Evolutionary conservation across 163 green algal species (phyloP).

Genomic region (Prototheca wickerhamii): DNA sequence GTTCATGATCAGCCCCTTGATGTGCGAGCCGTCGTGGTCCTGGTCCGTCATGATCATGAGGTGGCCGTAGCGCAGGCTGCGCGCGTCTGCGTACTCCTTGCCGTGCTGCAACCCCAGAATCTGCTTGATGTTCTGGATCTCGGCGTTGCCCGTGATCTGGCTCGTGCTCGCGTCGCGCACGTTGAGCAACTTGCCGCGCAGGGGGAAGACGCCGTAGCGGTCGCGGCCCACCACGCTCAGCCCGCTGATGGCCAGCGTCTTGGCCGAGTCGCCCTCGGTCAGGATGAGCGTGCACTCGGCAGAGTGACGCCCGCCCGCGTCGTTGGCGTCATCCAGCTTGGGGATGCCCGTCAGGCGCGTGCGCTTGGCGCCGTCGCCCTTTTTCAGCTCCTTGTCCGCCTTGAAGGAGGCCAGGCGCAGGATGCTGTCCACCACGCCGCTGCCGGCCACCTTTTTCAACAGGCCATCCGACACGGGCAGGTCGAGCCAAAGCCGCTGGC

Average conservation of each 20-base stretch:
- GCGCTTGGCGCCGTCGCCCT: slow-evolving; percentile 93
- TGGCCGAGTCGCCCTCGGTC: slow-evolving; percentile 97
- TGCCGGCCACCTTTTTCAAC: slow-evolving; percentile 86
- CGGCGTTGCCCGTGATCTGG: slow-evolving; percentile 91
- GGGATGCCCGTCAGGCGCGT: slow-evolving; percentile 77
- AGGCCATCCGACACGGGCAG: slow-evolving; percentile 77
- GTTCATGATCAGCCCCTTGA: slow-evolving; percentile 99
- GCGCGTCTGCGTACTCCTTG: slow-evolving; percentile 87
- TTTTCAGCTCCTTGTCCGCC: slow-evolving; percentile 93
- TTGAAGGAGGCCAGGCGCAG: slow-evolving; percentile 87
- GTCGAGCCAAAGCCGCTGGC: slow-evolving; percentile 88
- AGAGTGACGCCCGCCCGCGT: slow-evolving; percentile 79
- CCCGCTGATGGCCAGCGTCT: slow-evolving; percentile 87
- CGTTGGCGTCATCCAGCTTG: slow-evolving; percentile 97
- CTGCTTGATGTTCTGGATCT: slow-evolving; percentile 99
- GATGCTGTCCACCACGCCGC: slow-evolving; percentile 81
- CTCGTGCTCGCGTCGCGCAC: slow-evolving; percentile 86
- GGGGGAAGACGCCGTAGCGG: slow-evolving; percentile 94
- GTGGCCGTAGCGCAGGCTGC: slow-evolving; percentile 93
- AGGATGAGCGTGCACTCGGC: slow-evolving; percentile 98
- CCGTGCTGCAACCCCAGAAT: slow-evolving; percentile 98
- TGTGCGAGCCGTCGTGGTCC: slow-evolving; percentile 98
- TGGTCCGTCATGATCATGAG: slow-evolving; percentile 99
- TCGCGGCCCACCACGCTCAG: slow-evolving; percentile 92
- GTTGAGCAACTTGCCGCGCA: slow-evolving; percentile 98